Evolutionary conservation across 2,329 filamentous ascomycete genomes (phyloP).

Genomic region (Microascus cirrosus): DNA sequence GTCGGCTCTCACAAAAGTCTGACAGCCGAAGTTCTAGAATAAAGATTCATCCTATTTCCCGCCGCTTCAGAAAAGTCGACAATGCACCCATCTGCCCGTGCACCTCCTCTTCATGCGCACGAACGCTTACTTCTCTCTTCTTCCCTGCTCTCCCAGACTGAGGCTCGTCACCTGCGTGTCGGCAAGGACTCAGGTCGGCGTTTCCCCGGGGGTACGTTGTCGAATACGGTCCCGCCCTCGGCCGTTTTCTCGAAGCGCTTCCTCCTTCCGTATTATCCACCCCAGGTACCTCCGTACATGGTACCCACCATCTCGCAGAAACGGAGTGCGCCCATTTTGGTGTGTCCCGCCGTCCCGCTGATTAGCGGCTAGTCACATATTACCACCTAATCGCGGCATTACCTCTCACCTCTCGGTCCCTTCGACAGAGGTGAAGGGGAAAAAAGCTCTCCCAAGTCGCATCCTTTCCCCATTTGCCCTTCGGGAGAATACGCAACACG

Average conservation of each 20-base stretch:
- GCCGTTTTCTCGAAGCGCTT: too few species aligned
- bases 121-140: background rate
- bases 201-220: background rate
- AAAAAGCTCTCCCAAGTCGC: background rate
- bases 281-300: background rate
- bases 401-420: background rate
- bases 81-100: background rate
- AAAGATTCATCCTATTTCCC: background rate
- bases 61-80: background rate
- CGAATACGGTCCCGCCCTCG: too few species aligned
- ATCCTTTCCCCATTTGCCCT: background rate
- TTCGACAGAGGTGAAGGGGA: background rate
- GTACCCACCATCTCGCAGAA: background rate
- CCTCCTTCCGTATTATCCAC: background rate
- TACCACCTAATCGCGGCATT: slow-evolving; percentile 1
- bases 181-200: background rate
- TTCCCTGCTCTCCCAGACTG: background rate
- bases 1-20: background rate
- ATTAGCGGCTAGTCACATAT: slow-evolving; percentile 5
- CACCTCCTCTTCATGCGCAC: background rate
- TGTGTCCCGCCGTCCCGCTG: slow-evolving; percentile 4
- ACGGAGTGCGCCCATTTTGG: background rate
- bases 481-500: background rate
- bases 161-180: background rate
- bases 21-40: background rate